Percentiles rank a stretch among this genome's conserved stretches.
Conservation (phyloP, 495 filamentous ascomycete genomes). For the Halenospora varia region DNA sequence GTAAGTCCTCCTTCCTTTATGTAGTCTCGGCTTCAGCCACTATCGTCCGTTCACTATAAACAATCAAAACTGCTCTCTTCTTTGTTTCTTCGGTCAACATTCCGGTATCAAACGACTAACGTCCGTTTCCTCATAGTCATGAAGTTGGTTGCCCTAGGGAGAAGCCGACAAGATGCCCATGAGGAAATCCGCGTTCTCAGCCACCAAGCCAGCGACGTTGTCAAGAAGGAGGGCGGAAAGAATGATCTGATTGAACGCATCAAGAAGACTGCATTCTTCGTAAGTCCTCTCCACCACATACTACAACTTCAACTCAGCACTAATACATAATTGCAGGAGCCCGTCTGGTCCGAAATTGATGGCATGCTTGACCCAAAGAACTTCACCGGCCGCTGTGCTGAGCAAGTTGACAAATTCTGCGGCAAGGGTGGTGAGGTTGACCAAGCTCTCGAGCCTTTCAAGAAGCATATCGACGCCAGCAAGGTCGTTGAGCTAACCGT, state of each 20-base stretch:
- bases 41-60: too few relatives aligned
- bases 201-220: conserved; percentile 75
- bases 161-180: conserved; percentile 84
- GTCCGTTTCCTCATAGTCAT: too few relatives aligned
- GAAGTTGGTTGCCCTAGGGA: conserved; percentile 71
- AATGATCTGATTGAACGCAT: conserved; percentile 88
- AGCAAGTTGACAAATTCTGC: conserved; percentile 22
- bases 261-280: conserved; percentile 70
- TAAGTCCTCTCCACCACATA: background rate
- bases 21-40: too few relatives aligned
- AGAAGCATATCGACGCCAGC: conserved; percentile 14
- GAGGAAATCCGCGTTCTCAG: conserved; percentile 86
- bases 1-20: background rate
- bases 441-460: conserved; percentile 17
- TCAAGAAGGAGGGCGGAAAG: conserved; percentile 73
- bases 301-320: too few relatives aligned
- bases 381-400: conserved; percentile 55
- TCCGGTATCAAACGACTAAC: too few relatives aligned
- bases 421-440: conserved; percentile 19
- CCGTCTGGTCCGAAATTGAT: conserved; percentile 75
- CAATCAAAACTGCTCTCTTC: too few relatives aligned
- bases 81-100: too few relatives aligned
- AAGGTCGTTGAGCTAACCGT: conserved; percentile 21
- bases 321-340: conserved; percentile 39
- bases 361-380: conserved; percentile 63